Percentiles rank a stretch among this genome's conserved stretches.
phyloP scores from a whole-genome alignment of 2,329 filamentous ascomycete genomes.

The Stagonosporopsis tanaceti region DNA sequence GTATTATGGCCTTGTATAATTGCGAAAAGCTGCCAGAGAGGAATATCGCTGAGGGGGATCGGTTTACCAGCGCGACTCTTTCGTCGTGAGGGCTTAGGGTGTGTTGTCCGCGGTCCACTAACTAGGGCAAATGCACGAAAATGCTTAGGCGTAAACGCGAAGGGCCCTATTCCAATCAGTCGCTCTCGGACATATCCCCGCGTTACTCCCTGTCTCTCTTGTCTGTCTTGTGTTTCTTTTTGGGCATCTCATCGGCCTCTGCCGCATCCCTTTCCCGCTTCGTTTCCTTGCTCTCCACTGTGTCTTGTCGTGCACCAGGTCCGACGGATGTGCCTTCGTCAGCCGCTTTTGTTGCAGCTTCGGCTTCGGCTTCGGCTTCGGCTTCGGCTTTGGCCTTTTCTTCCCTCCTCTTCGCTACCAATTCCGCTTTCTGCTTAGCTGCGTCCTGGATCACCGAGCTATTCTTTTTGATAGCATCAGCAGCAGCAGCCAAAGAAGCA shows the following conservation, averaged over 20 bases:
- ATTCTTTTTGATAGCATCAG: slow-evolving; percentile 63
- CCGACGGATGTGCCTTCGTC: not conserved
- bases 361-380: slow-evolving; percentile 5
- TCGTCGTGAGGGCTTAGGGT: not conserved
- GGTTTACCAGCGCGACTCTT: not conserved
- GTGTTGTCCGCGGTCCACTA: too few relatives aligned
- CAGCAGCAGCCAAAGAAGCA: slow-evolving; percentile 72
- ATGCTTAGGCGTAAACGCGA: not conserved
- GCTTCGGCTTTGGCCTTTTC: slow-evolving; percentile 21
- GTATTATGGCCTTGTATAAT: not conserved
- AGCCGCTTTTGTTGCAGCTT: slow-evolving; percentile 11
- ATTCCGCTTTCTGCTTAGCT: slow-evolving; percentile 31
- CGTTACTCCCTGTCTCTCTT: slow-evolving; percentile 2
- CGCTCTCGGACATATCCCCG: not conserved
- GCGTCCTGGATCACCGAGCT: slow-evolving; percentile 27
- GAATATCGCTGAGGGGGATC: not conserved
- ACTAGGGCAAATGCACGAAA: not conserved
- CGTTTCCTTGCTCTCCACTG: slow-evolving; percentile 7
- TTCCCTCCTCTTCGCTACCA: slow-evolving; percentile 29
- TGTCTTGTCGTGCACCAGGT: not conserved
- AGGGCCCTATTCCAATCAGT: not conserved
- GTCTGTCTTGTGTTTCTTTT: slow-evolving; percentile 16
- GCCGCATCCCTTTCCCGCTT: slow-evolving; percentile 6
- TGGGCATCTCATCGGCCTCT: slow-evolving; percentile 1
- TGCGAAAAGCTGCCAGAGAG: not conserved